phyloP scores from a whole-genome alignment of 2,329 filamentous ascomycete species.

The Epichloe brachyelytri region DNA sequence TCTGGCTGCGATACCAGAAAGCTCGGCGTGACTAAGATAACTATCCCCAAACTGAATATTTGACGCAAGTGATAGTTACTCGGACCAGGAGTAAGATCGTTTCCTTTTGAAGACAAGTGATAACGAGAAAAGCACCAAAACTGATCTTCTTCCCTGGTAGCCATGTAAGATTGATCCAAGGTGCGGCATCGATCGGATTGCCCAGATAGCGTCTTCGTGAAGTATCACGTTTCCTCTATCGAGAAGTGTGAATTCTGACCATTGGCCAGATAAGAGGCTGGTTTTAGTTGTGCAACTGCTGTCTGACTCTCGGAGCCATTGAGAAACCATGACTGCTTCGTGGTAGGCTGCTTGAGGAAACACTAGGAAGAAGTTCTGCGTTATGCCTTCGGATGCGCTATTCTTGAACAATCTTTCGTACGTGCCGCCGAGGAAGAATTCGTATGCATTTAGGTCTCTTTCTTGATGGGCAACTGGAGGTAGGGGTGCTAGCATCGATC shows the following conservation, averaged over 20 bases:
- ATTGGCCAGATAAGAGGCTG: conserved; percentile 30
- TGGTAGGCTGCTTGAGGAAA: conserved; percentile 29
- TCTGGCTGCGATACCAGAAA: conserved; percentile 27
- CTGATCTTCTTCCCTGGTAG: conserved; percentile 12
- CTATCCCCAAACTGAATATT: conserved; percentile 20
- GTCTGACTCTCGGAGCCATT: conserved; percentile 31
- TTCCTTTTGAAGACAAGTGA: conserved; percentile 1
- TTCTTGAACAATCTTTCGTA: conserved; percentile 17
- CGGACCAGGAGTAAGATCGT: neutral
- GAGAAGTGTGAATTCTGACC: conserved; percentile 29
- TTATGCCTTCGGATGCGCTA: conserved; percentile 7
- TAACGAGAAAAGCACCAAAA: conserved; percentile 24
- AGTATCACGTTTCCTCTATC: conserved; percentile 26
- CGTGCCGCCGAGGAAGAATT: conserved; percentile 19
- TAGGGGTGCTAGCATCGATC: conserved; percentile 15
- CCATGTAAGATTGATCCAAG: conserved; percentile 21
- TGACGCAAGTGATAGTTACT: conserved; percentile 15
- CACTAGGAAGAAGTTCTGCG: conserved; percentile 30
- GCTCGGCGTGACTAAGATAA: conserved; percentile 28
- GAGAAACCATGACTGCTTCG: conserved; percentile 25
- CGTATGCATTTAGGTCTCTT: conserved; percentile 11
- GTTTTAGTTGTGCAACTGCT: conserved; percentile 28
- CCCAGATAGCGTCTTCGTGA: conserved; percentile 28
- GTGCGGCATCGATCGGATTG: conserved; percentile 26
- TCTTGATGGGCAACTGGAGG: neutral